A percentile compares a stretch with the other conserved stretches of the same genome.
These are phyloP conservation scores for Gracilaria gracilis DNA, from an alignment of 23 red algal species.

Conservation along the genomic window DNA sequence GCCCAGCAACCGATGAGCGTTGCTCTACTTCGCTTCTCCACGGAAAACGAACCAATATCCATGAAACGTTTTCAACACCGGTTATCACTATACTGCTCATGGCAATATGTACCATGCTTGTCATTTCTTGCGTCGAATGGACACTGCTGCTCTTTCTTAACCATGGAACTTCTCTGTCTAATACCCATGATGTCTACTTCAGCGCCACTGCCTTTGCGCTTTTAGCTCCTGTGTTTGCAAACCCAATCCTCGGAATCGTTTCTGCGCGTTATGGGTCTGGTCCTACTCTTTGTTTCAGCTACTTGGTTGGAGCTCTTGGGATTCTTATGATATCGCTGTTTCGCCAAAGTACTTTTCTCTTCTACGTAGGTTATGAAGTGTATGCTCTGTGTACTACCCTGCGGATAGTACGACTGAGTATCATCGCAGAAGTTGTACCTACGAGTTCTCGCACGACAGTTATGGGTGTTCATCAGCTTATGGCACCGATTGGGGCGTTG, in stretches of 20 bases:
- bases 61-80: no score
- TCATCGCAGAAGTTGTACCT: constrained; percentile 35
- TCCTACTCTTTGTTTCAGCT: constrained; percentile 1
- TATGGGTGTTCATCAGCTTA: constrained; percentile 49
- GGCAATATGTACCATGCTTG: constrained; percentile 18
- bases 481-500: constrained; percentile 34
- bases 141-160: constrained; percentile 24
- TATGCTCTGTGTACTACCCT: constrained; percentile 2
- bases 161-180: neutral
- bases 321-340: constrained; percentile 27
- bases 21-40: no score
- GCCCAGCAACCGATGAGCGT: no score
- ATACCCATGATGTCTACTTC: neutral
- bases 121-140: constrained; percentile 15
- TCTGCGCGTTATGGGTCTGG: constrained; percentile 27
- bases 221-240: constrained; percentile 28
- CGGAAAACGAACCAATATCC: no score
- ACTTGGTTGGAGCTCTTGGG: constrained; percentile 3
- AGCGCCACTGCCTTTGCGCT: neutral
- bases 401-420: constrained; percentile 36
- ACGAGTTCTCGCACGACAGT: constrained; percentile 7
- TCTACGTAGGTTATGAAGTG: constrained; percentile 15
- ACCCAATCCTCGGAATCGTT: neutral
- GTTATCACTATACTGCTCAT: neutral
- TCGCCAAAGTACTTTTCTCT: constrained; percentile 7